Conservation (phyloP, 495 filamentous ascomycete species). For the Penicillium egyptiacum region DNA sequence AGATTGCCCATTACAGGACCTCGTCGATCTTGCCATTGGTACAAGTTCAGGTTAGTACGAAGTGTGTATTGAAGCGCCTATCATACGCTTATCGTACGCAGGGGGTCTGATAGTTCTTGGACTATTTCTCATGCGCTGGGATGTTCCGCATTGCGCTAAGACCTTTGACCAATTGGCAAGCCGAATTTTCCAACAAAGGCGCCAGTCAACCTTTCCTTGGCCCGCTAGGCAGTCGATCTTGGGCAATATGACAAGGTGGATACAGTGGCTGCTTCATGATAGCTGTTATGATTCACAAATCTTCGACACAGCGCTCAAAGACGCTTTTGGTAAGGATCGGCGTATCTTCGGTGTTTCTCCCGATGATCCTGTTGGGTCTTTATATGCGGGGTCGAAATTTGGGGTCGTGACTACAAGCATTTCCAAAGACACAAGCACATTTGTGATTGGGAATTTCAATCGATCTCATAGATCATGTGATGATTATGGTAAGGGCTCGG, state of each 20-base stretch:
- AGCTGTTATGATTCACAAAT: conserved; percentile 28
- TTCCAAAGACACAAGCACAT: conserved; percentile 22
- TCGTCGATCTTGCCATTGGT: conserved; percentile 35
- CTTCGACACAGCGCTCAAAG: conserved; percentile 28
- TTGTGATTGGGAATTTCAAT: conserved; percentile 32
- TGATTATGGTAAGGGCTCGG: too few relatives aligned
- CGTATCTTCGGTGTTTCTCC: conserved; percentile 25
- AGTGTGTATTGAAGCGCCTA: too few relatives aligned
- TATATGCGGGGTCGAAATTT: conserved; percentile 15
- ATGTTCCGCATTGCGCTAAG: conserved; percentile 21
- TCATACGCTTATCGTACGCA: too few relatives aligned
- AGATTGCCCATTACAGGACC: conserved; percentile 25
- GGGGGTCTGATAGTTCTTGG: conserved; percentile 32
- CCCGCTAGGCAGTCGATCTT: too few relatives aligned
- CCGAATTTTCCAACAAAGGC: conserved; percentile 25
- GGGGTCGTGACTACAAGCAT: conserved; percentile 27
- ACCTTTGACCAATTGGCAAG: conserved; percentile 30
- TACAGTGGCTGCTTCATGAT: conserved; percentile 30
- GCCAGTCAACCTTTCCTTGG: conserved; percentile 10
- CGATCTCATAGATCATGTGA: too few relatives aligned
- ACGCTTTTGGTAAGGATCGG: conserved; percentile 23
- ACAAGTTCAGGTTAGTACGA: conserved; percentile 36
- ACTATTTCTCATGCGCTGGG: conserved; percentile 26
- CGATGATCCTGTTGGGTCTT: conserved; percentile 1
- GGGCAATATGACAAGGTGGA: conserved; percentile 16